Conservation (phyloP, 2,329 filamentous ascomycete genomes). For the Cordyceps sp. region DNA sequence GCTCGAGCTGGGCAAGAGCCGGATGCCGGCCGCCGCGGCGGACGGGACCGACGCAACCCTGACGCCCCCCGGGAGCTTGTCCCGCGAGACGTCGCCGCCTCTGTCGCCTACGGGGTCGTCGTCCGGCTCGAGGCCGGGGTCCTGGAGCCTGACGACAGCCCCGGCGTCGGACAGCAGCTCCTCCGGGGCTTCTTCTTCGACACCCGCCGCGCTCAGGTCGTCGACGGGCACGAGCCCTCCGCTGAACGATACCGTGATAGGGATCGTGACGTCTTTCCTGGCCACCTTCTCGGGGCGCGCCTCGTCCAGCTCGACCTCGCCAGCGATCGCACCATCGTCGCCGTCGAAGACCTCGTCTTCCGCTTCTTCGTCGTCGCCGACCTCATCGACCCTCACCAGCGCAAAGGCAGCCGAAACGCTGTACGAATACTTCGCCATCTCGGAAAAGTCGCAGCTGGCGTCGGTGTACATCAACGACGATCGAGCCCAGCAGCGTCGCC, state of each 20-base stretch:
- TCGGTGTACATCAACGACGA: conserved; percentile 3
- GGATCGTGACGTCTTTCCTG: background rate
- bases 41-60: too few species aligned
- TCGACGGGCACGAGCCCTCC: too few species aligned
- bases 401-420: background rate
- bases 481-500: conserved; percentile 1
- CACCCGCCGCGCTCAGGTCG: too few species aligned
- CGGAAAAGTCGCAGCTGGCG: conserved; percentile 5
- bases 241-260: background rate
- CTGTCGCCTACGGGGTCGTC: too few species aligned
- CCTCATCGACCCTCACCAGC: too few species aligned
- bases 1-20: conserved; percentile 1
- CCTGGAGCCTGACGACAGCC: too few species aligned
- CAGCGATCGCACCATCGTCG: background rate
- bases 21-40: background rate
- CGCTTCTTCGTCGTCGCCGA: background rate
- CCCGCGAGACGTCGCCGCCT: background rate
- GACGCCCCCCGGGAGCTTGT: too few species aligned
- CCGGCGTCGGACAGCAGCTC: background rate
- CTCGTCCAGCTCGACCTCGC: background rate
- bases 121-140: too few species aligned
- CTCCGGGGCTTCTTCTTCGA: background rate
- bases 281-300: too few species aligned
- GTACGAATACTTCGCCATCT: conserved; percentile 3
- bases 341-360: background rate